Conservation (phyloP, 495 filamentous ascomycete species). For the Aspergillus affinis region DNA sequence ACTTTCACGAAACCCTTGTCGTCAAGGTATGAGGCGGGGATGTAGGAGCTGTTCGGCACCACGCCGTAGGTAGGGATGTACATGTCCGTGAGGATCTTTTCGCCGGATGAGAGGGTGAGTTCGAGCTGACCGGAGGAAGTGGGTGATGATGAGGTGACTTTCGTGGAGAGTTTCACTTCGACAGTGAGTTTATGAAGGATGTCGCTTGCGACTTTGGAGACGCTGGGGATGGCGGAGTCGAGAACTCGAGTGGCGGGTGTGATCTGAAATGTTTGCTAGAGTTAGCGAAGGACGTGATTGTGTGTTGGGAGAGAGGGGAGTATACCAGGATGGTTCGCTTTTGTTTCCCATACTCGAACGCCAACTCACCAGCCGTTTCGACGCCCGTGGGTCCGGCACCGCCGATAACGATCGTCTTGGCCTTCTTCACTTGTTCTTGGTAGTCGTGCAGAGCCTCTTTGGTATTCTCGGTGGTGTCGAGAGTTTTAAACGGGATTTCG, state of each 20-base stretch:
- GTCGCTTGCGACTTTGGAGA: not conserved
- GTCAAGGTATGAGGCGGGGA: not conserved
- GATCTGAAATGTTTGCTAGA: not conserved
- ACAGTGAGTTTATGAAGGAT: not conserved
- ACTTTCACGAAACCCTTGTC: conserved; percentile 2
- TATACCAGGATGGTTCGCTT: conserved; percentile 1
- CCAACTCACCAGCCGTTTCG: not conserved
- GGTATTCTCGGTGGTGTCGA: not conserved
- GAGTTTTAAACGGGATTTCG: not conserved
- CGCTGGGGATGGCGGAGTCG: not conserved
- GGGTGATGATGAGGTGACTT: not conserved
- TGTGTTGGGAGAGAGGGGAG: no score
- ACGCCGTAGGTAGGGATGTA: not conserved
- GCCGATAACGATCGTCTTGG: conserved; percentile 2
- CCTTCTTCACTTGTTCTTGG: not conserved
- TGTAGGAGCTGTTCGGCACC: not conserved
- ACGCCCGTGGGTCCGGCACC: conserved; percentile 4
- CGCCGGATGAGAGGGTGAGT: not conserved
- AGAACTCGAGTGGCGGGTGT: not conserved
- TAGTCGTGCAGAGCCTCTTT: not conserved
- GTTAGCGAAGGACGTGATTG: not conserved
- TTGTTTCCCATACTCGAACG: not conserved
- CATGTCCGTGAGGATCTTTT: not conserved
- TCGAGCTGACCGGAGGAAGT: not conserved
- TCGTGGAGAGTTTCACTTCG: not conserved